These are phyloP conservation scores for Entomophthora muscae DNA, from an alignment of 371 early-diverging fungal species.

Conservation along the genomic window DNA sequence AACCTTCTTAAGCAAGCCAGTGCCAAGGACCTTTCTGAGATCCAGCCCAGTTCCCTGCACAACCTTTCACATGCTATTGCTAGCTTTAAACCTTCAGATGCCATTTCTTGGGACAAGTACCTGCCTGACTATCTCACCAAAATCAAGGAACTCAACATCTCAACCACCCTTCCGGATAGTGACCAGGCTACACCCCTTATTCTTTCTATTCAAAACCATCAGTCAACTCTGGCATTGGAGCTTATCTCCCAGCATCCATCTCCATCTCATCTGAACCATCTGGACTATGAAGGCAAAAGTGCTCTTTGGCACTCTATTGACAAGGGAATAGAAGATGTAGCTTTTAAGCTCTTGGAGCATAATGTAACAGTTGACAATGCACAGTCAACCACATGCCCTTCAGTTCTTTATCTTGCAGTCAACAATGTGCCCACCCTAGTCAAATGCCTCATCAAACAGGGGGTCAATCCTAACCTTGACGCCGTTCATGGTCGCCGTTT, in stretches of 20 bases:
- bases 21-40: conserved; percentile 7
- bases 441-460: background rate
- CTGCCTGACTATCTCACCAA: background rate
- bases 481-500: conserved; percentile 15
- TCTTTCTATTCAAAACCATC: background rate
- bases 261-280: background rate
- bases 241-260: background rate
- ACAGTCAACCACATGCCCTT: background rate
- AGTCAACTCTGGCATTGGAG: background rate
- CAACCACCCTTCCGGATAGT: background rate
- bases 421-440: background rate
- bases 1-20: conserved; percentile 17
- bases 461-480: conserved; percentile 10
- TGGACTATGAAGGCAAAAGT: background rate
- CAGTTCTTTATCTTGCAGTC: background rate
- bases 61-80: conserved; percentile 28
- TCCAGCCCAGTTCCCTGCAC: conserved; percentile 11
- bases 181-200: background rate
- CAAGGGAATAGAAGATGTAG: background rate
- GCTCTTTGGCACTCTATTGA: background rate
- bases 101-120: background rate
- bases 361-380: background rate
- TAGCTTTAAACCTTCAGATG: conserved; percentile 22
- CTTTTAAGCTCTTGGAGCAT: background rate
- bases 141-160: background rate